Conservation (phyloP, 202 grass and related monocot genomes). For the Saccharum hybrid region DNA sequence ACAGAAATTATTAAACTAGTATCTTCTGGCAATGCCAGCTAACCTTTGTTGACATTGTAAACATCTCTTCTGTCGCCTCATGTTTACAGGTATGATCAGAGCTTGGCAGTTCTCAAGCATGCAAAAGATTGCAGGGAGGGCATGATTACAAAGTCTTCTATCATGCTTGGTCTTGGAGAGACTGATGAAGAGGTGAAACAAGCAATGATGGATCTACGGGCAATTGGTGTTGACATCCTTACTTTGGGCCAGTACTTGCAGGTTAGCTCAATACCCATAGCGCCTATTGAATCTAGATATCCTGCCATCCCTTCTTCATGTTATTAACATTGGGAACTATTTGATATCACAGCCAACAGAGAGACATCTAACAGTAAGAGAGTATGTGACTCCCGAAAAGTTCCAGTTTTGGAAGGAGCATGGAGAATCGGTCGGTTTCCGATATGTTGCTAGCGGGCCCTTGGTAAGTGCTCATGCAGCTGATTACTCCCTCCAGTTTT, state of each 20-base stretch:
- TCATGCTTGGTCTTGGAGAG: conserved; percentile 96
- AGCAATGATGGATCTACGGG: conserved; percentile 80
- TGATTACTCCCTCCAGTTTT: not conserved
- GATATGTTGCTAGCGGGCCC: conserved; percentile 91
- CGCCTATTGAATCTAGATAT: conserved; percentile 8
- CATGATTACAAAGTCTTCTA: conserved; percentile 90
- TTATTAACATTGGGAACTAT: not conserved
- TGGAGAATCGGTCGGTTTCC: conserved; percentile 82
- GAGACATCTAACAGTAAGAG: conserved; percentile 80
- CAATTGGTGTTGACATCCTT: conserved; percentile 83
- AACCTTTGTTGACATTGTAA: conserved; percentile 10
- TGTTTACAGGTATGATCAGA: conserved; percentile 75
- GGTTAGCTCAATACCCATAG: conserved; percentile 45
- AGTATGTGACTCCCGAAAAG: conserved; percentile 90
- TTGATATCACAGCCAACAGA: conserved; percentile 75
- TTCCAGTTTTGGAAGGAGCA: conserved; percentile 92
- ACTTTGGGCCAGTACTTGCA: conserved; percentile 94
- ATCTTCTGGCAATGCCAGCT: conserved; percentile 7
- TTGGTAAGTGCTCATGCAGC: conserved; percentile 54
- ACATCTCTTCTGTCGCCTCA: not conserved
- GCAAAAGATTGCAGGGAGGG: conserved; percentile 75
- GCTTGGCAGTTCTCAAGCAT: conserved; percentile 85
- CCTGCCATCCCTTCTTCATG: not conserved
- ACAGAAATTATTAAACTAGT: conserved; percentile 5
- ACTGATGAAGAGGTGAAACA: conserved; percentile 81